phyloP scores from a whole-genome alignment of 495 filamentous ascomycete species.

The Jackrogersella multiformis region DNA sequence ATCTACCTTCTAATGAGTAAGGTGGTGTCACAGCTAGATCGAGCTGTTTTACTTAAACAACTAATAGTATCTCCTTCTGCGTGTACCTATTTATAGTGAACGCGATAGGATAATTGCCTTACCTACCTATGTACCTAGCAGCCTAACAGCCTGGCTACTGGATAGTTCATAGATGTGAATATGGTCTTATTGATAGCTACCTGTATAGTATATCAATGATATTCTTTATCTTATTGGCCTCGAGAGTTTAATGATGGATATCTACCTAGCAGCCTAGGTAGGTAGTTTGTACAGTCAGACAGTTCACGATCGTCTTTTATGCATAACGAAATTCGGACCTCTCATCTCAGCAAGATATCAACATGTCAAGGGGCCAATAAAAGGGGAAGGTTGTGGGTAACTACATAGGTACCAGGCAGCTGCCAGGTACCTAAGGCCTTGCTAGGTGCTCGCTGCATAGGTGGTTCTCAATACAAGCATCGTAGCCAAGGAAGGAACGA shows the following conservation, averaged over 20 bases:
- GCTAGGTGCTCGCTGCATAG: too few relatives aligned
- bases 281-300: too few relatives aligned
- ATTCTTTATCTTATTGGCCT: not conserved
- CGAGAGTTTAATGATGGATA: not conserved
- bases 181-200: too few relatives aligned
- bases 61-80: not conserved
- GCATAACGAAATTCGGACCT: slow-evolving; percentile 11
- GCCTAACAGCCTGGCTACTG: too few relatives aligned
- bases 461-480: slow-evolving; percentile 25
- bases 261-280: too few relatives aligned
- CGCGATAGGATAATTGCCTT: not conserved
- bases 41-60: not conserved
- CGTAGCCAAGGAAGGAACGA: slow-evolving; percentile 18
- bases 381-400: slow-evolving; percentile 23
- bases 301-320: slow-evolving; percentile 7
- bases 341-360: slow-evolving; percentile 13
- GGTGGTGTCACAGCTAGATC: not conserved
- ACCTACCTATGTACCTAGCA: too few relatives aligned
- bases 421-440: not conserved
- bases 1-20: not conserved
- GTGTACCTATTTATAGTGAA: slow-evolving; percentile 28
- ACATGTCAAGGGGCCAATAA: slow-evolving; percentile 9
- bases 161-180: too few relatives aligned
- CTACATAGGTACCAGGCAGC: not conserved
- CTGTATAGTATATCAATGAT: not conserved